Evolutionary conservation across 441 rosid species (phyloP).

Genomic region (Brassica hybrid): DNA sequence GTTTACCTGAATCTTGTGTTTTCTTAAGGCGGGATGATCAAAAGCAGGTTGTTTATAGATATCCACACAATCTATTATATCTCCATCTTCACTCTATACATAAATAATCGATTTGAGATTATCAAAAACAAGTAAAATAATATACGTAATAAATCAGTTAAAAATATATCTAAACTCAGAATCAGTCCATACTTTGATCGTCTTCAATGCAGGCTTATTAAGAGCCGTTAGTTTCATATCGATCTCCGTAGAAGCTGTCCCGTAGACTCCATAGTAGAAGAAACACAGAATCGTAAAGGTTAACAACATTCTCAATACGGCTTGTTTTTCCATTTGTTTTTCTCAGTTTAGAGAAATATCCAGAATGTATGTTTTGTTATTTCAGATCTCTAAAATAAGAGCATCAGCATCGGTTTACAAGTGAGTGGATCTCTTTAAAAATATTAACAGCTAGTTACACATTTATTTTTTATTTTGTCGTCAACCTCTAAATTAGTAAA

Average conservation of each 20-base stretch:
- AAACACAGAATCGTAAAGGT: slow-evolving; percentile 12
- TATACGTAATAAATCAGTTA: background rate
- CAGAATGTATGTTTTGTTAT: background rate
- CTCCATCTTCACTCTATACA: slow-evolving; percentile 55
- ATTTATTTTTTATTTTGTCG: too few species aligned
- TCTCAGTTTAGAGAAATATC: background rate
- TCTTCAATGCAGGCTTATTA: slow-evolving; percentile 54
- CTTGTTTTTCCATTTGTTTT: background rate
- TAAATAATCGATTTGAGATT: background rate
- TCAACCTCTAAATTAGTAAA: too few species aligned
- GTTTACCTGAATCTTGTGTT: slow-evolving; percentile 51
- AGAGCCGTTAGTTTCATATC: slow-evolving; percentile 46
- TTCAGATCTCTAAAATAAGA: too few species aligned
- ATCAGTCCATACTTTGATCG: slow-evolving; percentile 40
- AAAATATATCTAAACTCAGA: background rate
- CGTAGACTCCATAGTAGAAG: slow-evolving; percentile 33
- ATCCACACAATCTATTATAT: slow-evolving; percentile 55
- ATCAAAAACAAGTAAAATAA: background rate
- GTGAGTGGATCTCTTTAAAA: too few species aligned
- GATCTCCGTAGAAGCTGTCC: slow-evolving; percentile 30
- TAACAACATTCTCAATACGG: slow-evolving; percentile 20
- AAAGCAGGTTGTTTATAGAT: slow-evolving; percentile 57
- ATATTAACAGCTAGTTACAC: too few species aligned
- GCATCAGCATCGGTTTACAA: too few species aligned
- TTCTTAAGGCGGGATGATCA: slow-evolving; percentile 47